Evolutionary conservation across 2,329 filamentous ascomycete species (phyloP).

Genomic region (Xylaria sp.): DNA sequence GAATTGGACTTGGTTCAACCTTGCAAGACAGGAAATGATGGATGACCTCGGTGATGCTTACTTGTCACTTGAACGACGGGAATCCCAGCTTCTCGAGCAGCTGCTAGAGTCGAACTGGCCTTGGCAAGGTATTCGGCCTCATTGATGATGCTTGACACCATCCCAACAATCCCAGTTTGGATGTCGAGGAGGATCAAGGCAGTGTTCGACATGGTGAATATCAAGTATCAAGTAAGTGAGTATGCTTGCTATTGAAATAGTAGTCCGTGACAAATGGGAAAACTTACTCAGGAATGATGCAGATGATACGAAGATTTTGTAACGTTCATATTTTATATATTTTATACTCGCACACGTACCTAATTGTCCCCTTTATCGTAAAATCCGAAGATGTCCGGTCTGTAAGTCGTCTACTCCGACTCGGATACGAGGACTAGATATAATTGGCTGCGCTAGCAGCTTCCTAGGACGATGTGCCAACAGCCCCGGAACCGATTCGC

Average conservation of each 20-base stretch:
- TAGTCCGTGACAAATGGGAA: background rate
- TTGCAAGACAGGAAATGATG: background rate
- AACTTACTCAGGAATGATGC: background rate
- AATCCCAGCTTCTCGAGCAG: conserved; percentile 45
- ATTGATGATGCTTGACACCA: conserved; percentile 31
- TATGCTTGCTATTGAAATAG: background rate
- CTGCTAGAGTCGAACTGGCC: conserved; percentile 37
- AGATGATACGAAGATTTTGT: background rate
- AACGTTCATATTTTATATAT: conserved; percentile 18
- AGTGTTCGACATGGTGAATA: conserved; percentile 44
- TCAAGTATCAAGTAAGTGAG: background rate
- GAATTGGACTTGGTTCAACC: background rate
- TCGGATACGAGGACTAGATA: conserved; percentile 17
- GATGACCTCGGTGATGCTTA: conserved; percentile 10
- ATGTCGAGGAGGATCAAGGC: conserved; percentile 53
- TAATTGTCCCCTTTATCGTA: background rate
- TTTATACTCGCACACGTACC: background rate
- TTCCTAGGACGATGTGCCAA: conserved; percentile 1
- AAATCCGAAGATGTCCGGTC: background rate
- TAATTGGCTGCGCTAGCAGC: conserved; percentile 23
- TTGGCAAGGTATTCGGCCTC: conserved; percentile 44
- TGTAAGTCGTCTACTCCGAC: conserved; percentile 7
- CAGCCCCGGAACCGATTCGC: conserved; percentile 35
- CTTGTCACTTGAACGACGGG: conserved; percentile 51
- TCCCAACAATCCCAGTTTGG: conserved; percentile 48